Conservation (phyloP, 164 flowering plant genomes). For the Platanus orientalis region DNA sequence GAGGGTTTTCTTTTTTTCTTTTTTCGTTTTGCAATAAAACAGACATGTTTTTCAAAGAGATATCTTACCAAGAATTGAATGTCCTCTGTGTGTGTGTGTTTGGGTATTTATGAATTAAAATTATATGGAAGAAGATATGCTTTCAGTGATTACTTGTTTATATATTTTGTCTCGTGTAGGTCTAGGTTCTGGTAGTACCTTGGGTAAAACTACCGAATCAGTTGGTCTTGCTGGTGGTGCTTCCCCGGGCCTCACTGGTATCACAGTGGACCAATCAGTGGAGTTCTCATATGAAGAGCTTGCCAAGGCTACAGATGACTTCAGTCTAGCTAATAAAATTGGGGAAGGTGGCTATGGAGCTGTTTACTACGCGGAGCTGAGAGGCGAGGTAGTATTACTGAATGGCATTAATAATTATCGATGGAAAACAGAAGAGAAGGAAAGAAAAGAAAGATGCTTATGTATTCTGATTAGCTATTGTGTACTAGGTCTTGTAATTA, state of each 20-base stretch:
- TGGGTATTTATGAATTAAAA: too few species aligned
- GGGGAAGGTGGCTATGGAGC: conserved; percentile 95
- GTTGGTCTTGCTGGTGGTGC: conserved; percentile 28
- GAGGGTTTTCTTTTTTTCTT: too few species aligned
- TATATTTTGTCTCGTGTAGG: too few species aligned
- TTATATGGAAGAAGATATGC: too few species aligned
- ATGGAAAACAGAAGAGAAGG: background rate
- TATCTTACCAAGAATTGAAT: too few species aligned
- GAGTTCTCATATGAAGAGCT: conserved; percentile 92
- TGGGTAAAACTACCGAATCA: conserved; percentile 27
- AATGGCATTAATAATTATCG: background rate
- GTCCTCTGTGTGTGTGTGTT: too few species aligned
- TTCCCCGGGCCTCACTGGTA: conserved; percentile 45
- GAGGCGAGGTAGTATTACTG: conserved; percentile 68
- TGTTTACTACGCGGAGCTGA: conserved; percentile 87
- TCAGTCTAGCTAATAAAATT: conserved; percentile 68
- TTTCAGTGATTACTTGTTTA: too few species aligned
- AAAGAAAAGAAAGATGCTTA: too few species aligned
- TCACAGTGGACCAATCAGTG: conserved; percentile 78
- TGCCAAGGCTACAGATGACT: conserved; percentile 68
- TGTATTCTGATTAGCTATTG: too few species aligned
- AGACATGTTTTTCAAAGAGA: too few species aligned
- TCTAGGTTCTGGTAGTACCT: conserved; percentile 23
- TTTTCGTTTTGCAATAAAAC: too few species aligned
- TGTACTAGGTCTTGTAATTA: too few species aligned